Evolutionary conservation across 176 grass and related monocot species (phyloP), one percentile per base, ranked within the genome.

Genomic region (Paspalum notatum): DNA sequence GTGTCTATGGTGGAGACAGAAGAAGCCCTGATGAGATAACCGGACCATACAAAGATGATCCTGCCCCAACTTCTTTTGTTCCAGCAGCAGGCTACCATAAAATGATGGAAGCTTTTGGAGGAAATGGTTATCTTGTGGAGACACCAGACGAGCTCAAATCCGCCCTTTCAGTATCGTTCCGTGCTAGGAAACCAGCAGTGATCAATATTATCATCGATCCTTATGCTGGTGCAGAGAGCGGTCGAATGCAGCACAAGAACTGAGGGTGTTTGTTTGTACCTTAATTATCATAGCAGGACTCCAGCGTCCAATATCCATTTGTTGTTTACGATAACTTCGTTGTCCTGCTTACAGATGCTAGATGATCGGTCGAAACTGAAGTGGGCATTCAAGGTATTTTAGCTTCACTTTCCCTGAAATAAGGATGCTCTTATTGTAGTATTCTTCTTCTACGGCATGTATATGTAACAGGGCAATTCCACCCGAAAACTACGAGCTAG

Each of bases 171-270:
- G 88, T 93, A 87, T 98, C 95, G 1, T 98, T 98, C 27, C 20
- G 32, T 39, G 86, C 86, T 13, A 67, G 88, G 79, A 93, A 95
- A 55, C 92, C 95, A 15, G 79, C 92, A 15, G 88, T 98, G 53
- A 87, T 98, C 46, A 98, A 95, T 59, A 86, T 93, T 11, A 91
- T 91, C 59, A 65, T 98, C 6, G 95, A 98, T 79, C 92, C 95
- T 43, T 98, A 93, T 46, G 92, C 92, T 0, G 92, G 95, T 44
- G 84, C 90, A 8, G 95, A 98, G 81, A 95, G 95, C 8, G 95
- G 95, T 59, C 94, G 95, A 75, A 77, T 98, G 88, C 95, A 98
- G 72, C 95, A 98, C 65, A 98, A 95, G 75, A 98, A 98, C 89
- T 98, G 82, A 98, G 49, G 17, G 15, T 74, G 38, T 15, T 41